These are phyloP conservation scores for Globisporangium spiculum DNA, from an alignment of 352 stramenopile genomes.

Conservation along the genomic window DNA sequence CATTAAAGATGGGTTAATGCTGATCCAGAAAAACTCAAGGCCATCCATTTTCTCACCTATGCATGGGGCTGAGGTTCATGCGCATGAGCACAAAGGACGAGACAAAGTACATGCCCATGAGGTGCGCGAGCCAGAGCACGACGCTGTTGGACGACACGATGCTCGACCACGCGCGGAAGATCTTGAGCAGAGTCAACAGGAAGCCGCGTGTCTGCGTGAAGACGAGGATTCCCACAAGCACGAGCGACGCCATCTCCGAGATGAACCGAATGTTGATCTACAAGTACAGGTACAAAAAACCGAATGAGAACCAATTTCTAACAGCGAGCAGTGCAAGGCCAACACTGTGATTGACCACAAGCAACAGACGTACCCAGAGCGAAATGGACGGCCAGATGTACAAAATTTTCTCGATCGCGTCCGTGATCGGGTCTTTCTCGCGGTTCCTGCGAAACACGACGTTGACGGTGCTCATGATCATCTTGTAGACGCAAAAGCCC, in stretches of 20 bases:
- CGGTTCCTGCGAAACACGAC: constrained; percentile 74
- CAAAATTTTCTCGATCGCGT: constrained; percentile 75
- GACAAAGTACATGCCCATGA: constrained; percentile 89
- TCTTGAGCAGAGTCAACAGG: constrained; percentile 70
- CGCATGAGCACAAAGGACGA: constrained; percentile 87
- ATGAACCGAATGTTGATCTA: constrained; percentile 80
- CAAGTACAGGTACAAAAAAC: neutral
- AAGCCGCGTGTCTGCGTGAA: constrained; percentile 84
- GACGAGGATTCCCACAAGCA: constrained; percentile 78
- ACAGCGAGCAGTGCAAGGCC: neutral
- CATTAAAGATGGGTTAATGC: neutral
- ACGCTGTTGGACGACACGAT: constrained; percentile 83
- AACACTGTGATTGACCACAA: neutral
- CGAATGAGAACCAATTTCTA: neutral
- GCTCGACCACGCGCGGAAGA: constrained; percentile 79
- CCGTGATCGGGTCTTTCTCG: constrained; percentile 83
- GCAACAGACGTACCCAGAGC: constrained; percentile 36
- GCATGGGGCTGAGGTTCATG: constrained; percentile 76
- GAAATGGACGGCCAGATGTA: constrained; percentile 78
- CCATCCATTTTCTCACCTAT: constrained; percentile 37
- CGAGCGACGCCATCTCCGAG: constrained; percentile 71
- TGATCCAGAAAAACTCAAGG: neutral
- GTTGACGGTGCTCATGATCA: constrained; percentile 84
- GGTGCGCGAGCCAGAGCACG: constrained; percentile 75
- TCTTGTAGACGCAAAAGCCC: constrained; percentile 84